These are phyloP conservation scores for Irpex rosettiformis DNA, from an alignment of 1,284 basidiomycete species.

Conservation along the genomic window DNA sequence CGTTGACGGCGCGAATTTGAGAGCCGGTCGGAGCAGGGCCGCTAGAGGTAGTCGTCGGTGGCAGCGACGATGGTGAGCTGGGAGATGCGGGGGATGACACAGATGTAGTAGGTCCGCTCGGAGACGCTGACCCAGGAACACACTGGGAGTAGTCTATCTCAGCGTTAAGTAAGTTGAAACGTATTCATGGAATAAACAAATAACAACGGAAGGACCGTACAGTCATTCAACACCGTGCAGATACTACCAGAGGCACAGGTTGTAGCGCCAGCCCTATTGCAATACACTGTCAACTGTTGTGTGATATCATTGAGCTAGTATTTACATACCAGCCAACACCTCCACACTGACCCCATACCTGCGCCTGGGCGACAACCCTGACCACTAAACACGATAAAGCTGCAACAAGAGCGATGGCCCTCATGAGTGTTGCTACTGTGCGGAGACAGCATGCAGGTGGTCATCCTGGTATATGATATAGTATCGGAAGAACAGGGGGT, in stretches of 20 bases:
- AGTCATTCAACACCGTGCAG: slow-evolving; percentile 41
- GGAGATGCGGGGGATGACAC: slow-evolving; percentile 32
- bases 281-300: not conserved
- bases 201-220: slow-evolving; percentile 26
- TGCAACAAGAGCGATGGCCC: slow-evolving; percentile 6
- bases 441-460: not conserved
- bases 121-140: slow-evolving; percentile 31
- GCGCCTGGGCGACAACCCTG: slow-evolving; percentile 33
- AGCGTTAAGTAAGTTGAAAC: not conserved
- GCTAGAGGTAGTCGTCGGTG: slow-evolving; percentile 37
- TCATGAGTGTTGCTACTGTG: not conserved
- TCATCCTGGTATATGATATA: not conserved
- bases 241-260: slow-evolving; percentile 44
- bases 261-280: slow-evolving; percentile 40
- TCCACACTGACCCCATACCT: slow-evolving; percentile 46
- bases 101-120: slow-evolving; percentile 20
- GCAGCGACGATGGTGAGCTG: slow-evolving; percentile 22
- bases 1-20: slow-evolving; percentile 51
- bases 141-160: slow-evolving; percentile 51
- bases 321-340: slow-evolving; percentile 40
- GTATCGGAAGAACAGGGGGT: slow-evolving; percentile 7
- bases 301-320: slow-evolving; percentile 11
- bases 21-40: slow-evolving; percentile 46
- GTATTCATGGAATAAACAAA: slow-evolving; percentile 5
- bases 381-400: slow-evolving; percentile 14